Conservation (phyloP, 495 filamentous ascomycete species). For the Hypoxylon fuscum region DNA sequence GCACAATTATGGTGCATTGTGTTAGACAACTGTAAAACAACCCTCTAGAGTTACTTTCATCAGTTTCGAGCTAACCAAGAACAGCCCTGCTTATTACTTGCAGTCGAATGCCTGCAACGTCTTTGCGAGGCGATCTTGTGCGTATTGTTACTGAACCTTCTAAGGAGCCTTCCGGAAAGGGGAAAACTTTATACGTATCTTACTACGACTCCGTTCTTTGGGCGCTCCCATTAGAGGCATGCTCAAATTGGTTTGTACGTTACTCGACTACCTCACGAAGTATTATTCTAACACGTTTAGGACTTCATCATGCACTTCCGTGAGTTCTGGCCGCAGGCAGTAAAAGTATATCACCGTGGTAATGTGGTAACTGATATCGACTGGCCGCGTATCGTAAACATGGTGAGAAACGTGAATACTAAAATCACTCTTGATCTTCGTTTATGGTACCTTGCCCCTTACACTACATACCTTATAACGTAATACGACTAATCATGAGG, state of each 20-base stretch:
- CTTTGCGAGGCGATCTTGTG: constrained; percentile 24
- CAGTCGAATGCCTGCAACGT: constrained; percentile 31
- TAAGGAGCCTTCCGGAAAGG: constrained; percentile 12
- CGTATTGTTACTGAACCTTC: constrained; percentile 27
- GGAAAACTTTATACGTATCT: constrained; percentile 29
- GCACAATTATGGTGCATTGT: constrained; percentile 52
- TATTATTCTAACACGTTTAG: constrained; percentile 17
- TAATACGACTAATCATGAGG: neutral
- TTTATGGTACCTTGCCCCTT: constrained; percentile 12
- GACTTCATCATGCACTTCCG: constrained; percentile 48
- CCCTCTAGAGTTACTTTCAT: too few species aligned
- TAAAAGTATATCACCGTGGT: constrained; percentile 36
- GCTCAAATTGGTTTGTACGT: constrained; percentile 52
- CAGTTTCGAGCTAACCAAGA: neutral
- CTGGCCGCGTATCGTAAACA: constrained; percentile 44
- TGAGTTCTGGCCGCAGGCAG: constrained; percentile 45
- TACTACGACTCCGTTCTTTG: constrained; percentile 37
- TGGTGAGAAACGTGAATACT: constrained; percentile 30
- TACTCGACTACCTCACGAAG: neutral
- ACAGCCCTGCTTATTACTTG: constrained; percentile 44
- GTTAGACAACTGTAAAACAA: constrained; percentile 45
- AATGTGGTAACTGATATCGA: constrained; percentile 30
- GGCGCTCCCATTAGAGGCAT: constrained; percentile 42
- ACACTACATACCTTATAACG: neutral
- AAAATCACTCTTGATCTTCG: constrained; percentile 30